Base-by-base conservation (phyloP, 2,329 filamentous ascomycete genomes). In the Ophiostoma triangulosporum region DNA sequence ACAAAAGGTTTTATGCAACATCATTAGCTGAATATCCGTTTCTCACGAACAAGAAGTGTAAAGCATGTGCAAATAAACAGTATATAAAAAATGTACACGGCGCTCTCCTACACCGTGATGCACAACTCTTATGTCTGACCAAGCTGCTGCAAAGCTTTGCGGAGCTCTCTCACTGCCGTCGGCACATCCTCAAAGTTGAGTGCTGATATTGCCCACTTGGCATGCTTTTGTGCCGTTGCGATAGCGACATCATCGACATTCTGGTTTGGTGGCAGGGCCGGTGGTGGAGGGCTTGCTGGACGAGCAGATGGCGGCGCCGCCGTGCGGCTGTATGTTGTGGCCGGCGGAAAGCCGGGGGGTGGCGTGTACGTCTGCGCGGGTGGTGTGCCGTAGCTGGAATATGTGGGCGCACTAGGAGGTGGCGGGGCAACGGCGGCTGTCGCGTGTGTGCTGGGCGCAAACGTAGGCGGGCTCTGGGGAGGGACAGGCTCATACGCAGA, bases 151-250 rank as follows among this genome's bases (percentile, higher is more conserved):
- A 98, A 69, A 3, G 93, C 93, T 56, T 79, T 81, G 51, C 80
- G 79, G 57, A 98, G 67, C 64, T 98, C 90, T 62, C 83, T 83
- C 4, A 97, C 83, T 0, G 93, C 93, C 0, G 93, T 98, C 1
- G 83, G 75, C 1, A 95, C 86, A 65, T 98, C 93, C 61, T 98
- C 93, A 67, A 98, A 98, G 62, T 96, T 95, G 48, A 98, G 70
- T 0, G 93, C 93, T 11, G 90, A 96, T 40, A 97, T 95, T 0
- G 93, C 93, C 88, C 88, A 98, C 62, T 88, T 89, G 2, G 91
- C 90, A 70, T 97, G 93, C 65, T 97, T 98, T 66, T 95, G 89
- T 4, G 93, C 91, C 61, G 83, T 78, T 33, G 80, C 72, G 33
- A 96, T 84, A 0, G 84, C 74, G 56, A 75, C 71, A 59, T 89